Conservation (phyloP, 768 basidiomycete species). For the Boletales sp. region DNA sequence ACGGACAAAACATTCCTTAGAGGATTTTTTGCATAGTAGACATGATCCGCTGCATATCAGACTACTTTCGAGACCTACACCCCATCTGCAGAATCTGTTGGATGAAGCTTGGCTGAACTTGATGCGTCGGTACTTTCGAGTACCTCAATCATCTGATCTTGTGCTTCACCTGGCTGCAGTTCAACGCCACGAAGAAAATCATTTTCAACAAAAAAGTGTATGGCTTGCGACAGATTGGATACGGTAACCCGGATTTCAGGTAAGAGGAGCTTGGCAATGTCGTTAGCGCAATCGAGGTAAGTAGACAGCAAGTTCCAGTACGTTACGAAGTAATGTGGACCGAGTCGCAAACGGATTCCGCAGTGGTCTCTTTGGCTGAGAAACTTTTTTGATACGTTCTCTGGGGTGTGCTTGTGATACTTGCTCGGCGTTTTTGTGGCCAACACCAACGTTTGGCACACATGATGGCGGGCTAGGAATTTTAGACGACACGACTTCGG, state of each 20-base stretch:
- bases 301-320: slow-evolving; percentile 33
- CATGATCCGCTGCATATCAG: neutral
- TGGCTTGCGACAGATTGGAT: slow-evolving; percentile 90
- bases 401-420: slow-evolving; percentile 1
- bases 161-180: slow-evolving; percentile 72
- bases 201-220: slow-evolving; percentile 87
- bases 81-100: neutral
- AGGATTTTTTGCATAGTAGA: neutral
- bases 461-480: slow-evolving; percentile 6
- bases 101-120: neutral
- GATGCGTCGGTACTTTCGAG: slow-evolving; percentile 28
- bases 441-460: slow-evolving; percentile 7
- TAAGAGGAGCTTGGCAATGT: slow-evolving; percentile 56
- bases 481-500: slow-evolving; percentile 62
- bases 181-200: slow-evolving; percentile 83
- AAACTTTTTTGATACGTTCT: slow-evolving; percentile 20
- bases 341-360: slow-evolving; percentile 66
- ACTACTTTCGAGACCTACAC: neutral
- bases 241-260: slow-evolving; percentile 87
- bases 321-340: slow-evolving; percentile 75
- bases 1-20: neutral
- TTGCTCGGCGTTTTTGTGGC: slow-evolving; percentile 4
- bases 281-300: slow-evolving; percentile 3
- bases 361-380: slow-evolving; percentile 48
- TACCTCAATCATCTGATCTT: slow-evolving; percentile 60